phyloP scores from a whole-genome alignment of 2,329 filamentous ascomycete genomes.

The Colletotrichum spinosum region DNA sequence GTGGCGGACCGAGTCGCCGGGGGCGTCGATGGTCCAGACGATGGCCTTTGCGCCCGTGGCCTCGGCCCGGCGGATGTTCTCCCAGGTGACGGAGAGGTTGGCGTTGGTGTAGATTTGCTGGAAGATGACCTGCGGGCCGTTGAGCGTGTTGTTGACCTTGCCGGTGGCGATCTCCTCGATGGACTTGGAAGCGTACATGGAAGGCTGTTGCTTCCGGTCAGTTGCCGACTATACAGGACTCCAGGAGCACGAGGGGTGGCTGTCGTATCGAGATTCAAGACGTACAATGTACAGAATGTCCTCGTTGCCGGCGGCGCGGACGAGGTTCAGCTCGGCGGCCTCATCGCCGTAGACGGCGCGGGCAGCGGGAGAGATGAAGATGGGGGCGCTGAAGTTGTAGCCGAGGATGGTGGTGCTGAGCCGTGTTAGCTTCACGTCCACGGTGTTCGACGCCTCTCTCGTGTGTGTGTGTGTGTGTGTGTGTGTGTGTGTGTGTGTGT shows the following conservation, averaged over 20 bases:
- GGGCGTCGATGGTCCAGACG: slow-evolving; percentile 51
- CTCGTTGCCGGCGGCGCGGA: slow-evolving; percentile 56
- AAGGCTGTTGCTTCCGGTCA: slow-evolving; percentile 34
- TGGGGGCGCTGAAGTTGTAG: slow-evolving; percentile 59
- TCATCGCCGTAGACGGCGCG: slow-evolving; percentile 56
- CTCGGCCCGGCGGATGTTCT: slow-evolving; percentile 47
- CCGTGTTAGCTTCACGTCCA: neutral
- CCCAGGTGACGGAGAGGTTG: slow-evolving; percentile 48
- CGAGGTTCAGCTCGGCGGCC: slow-evolving; percentile 60
- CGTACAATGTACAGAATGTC: slow-evolving; percentile 58
- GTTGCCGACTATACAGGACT: neutral
- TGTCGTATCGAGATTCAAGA: slow-evolving; percentile 1
- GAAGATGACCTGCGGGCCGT: slow-evolving; percentile 46
- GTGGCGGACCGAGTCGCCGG: slow-evolving; percentile 39
- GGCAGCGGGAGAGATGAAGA: slow-evolving; percentile 62
- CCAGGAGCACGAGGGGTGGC: too few species aligned
- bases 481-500: too few species aligned
- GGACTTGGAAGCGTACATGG: slow-evolving; percentile 47
- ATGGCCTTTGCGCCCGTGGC: slow-evolving; percentile 50
- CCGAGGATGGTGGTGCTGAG: slow-evolving; percentile 56
- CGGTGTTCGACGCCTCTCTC: neutral
- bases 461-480: too few species aligned
- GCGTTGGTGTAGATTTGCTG: slow-evolving; percentile 45
- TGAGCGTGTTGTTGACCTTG: slow-evolving; percentile 42
- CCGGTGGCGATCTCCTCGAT: slow-evolving; percentile 49